Conservation (phyloP, 1,139 yeast species). For the Yamadazyma dendronema region DNA sequence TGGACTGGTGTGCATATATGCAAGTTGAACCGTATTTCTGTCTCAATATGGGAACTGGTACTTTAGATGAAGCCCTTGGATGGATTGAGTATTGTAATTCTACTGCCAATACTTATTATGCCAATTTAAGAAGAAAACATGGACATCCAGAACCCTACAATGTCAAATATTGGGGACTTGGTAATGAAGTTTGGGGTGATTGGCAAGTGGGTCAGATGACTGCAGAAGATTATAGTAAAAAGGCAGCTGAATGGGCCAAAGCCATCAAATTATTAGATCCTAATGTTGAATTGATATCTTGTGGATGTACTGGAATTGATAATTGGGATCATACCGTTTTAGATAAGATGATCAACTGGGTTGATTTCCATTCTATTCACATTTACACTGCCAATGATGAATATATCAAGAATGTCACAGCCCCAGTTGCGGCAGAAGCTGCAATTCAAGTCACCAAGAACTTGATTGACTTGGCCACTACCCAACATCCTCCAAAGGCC, state of each 20-base stretch:
- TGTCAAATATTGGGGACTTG: constrained; percentile 34
- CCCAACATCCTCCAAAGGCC: constrained; percentile 14
- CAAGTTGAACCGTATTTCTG: constrained; percentile 28
- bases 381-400: constrained; percentile 26
- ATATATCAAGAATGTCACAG: constrained; percentile 24
- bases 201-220: constrained; percentile 35
- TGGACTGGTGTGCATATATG: constrained; percentile 28
- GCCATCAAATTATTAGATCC: constrained; percentile 30
- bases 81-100: constrained; percentile 35
- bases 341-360: constrained; percentile 22
- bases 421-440: constrained; percentile 29
- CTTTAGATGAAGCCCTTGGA: constrained; percentile 30
- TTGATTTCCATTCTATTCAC: constrained; percentile 30
- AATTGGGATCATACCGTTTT: constrained; percentile 28
- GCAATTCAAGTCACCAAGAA: constrained; percentile 25
- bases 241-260: constrained; percentile 31
- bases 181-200: constrained; percentile 34
- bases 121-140: constrained; percentile 23
- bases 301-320: constrained; percentile 27
- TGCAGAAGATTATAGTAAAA: constrained; percentile 25
- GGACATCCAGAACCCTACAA: constrained; percentile 31
- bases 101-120: constrained; percentile 25
- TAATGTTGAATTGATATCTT: constrained; percentile 22
- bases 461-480: constrained; percentile 26
- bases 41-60: constrained; percentile 34